Base-by-base conservation (phyloP, 148 eudicot genomes). In the Silene latifolia region DNA sequence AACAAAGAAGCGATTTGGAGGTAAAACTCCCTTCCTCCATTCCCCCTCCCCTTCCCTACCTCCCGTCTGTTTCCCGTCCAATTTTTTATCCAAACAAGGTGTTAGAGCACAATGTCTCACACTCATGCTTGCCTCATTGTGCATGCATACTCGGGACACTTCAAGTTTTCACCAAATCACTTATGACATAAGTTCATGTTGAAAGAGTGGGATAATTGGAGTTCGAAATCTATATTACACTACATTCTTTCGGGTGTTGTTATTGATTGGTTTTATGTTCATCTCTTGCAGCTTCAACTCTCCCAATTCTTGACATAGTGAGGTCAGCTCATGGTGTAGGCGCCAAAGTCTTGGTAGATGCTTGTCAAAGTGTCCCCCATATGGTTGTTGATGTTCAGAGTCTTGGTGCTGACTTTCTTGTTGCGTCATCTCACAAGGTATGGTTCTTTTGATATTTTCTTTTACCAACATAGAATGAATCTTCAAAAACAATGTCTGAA, bases 361-460 rank as follows among this genome's bases (percentile, higher is more conserved):
- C 99, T 84, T 95, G 99, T 82, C 97, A 95, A 88, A 95, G 97
- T 88, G 99, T 95, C 76, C 99, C 99, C 58, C 99, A 92, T 80
- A 95, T 92, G 97, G 88, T 81, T 67, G 99, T 95, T 79, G 97
- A 95, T 86, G 99, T 95, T 17, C 91, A 86, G 83, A 83, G 79
- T 74, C 91, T 95, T 71, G 88, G 83, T 87, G 91, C 88, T 79
- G 99, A 95, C 85, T 95, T 95, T 82, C 91, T 95, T 67, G 99
- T 92, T 80, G 99, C 97, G 78, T 95, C 99, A 21, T 95, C 99
- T 79, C 99, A 95, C 80, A 95, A 95, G 96, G 98, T 95, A 62
- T 78, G 88, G 66, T 75, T 44, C 53, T 78, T 82, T 13, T 68
- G 20, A 19, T 83, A 59, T 72, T 63, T 58, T 35, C 76, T 60